A percentile compares a stretch with the other conserved stretches of the same genome.
Evolutionary conservation across 2,329 filamentous ascomycete genomes (phyloP).

Genomic region (Drechslerella coelobrocha): DNA sequence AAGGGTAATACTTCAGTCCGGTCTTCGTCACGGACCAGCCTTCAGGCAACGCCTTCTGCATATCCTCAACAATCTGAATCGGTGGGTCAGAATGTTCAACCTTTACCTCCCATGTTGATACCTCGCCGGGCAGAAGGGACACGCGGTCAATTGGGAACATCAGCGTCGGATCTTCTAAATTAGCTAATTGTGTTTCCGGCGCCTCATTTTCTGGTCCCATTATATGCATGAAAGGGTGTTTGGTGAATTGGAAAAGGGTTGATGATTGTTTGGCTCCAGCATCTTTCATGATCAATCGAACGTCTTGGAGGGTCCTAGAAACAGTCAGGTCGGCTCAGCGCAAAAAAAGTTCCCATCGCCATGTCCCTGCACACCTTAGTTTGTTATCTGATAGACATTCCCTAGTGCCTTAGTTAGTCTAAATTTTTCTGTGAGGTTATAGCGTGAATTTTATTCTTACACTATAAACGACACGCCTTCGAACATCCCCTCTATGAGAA

Average conservation of each 20-base stretch:
- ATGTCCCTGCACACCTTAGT: constrained; percentile 49
- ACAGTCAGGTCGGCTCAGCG: constrained; percentile 87
- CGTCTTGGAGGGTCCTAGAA: constrained; percentile 72
- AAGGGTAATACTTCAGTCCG: constrained; percentile 43
- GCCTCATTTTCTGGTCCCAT: constrained; percentile 33
- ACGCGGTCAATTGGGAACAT: constrained; percentile 39
- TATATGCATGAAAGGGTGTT: constrained; percentile 66
- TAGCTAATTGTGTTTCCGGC: constrained; percentile 28
- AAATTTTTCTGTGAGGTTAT: constrained; percentile 14
- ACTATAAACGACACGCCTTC: constrained; percentile 77
- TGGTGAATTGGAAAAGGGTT: constrained; percentile 83
- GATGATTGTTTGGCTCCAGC: constrained; percentile 73
- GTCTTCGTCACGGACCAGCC: constrained; percentile 48
- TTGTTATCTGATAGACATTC: constrained; percentile 54
- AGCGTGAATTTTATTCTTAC: constrained; percentile 37
- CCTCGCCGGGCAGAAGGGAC: constrained; percentile 32
- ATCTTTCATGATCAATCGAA: constrained; percentile 75
- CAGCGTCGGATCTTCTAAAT: constrained; percentile 35
- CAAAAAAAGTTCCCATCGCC: not conserved
- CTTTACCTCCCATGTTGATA: constrained; percentile 40
- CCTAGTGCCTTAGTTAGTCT: constrained; percentile 20
- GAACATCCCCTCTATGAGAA: constrained; percentile 82
- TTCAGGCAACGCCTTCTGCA: constrained; percentile 44
- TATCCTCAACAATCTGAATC: constrained; percentile 44
- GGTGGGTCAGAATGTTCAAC: constrained; percentile 41